Evolutionary conservation across 257 asterid species (phyloP), one percentile per base, ranked within the genome.

Genomic region (Gardenia jasminoides): DNA sequence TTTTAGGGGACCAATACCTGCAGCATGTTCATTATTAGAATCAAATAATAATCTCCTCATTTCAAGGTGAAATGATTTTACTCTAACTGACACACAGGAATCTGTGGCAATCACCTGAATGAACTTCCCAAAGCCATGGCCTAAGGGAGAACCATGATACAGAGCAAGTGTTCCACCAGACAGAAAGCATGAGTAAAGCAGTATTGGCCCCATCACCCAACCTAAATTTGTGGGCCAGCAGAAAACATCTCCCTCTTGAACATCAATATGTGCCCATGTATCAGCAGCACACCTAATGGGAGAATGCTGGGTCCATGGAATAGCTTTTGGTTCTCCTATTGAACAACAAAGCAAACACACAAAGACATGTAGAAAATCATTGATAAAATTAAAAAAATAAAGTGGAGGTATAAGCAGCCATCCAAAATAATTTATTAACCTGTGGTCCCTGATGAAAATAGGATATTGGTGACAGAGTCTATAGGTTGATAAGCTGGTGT

Each of bases 201-300:
- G 77, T 77, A 88, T 79, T 0, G 99, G 99, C 47, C 99, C 99
- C 97, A 90, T 86, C 82, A 93, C 98, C 99, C 99, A 94, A 82
- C 98, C 99, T 83, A 94, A 88, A 84, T 90, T 94, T 66, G 99
- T 94, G 4, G 99, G 99, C 97, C 97, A 94, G 87, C 99, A 94
- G 78, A 78, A 67, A 48, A 90, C 85, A 80, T 94, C 99, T 75
- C 96, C 96, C 33, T 81, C 68, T 86, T 83, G 88, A 82, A 86
- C 80, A 81, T 88, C 87, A 36, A 78, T 48, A 83, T 88, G 96
- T 58, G 91, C 81, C 98, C 97, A 94, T 58, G 97, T 75, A 84
- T 93, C 99, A 74, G 97, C 90, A 86, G 92, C 92, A 67, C 88
- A 81, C 30, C 99, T 90, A 73, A 94, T 93, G 31, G 99, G 97